phyloP scores from a whole-genome alignment of 1,139 yeast genomes.

The Yamadazyma trypodendri region DNA sequence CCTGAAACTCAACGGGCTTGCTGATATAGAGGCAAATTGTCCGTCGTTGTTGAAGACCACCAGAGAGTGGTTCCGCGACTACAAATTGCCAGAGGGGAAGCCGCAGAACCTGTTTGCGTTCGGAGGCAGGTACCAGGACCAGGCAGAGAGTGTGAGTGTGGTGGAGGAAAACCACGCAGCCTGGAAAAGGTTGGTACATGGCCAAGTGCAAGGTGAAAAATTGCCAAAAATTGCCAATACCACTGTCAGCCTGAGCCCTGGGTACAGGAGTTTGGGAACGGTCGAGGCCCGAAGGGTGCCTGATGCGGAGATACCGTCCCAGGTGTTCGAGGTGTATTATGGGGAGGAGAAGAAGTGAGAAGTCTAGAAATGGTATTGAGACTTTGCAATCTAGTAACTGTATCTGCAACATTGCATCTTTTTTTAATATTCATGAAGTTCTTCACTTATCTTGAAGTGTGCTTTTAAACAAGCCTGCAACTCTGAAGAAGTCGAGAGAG shows the following conservation, averaged over 20 bases:
- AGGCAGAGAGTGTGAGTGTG: slow-evolving; percentile 68
- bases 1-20: slow-evolving; percentile 65
- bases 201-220: slow-evolving; percentile 37
- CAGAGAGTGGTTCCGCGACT: slow-evolving; percentile 87
- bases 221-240: slow-evolving; percentile 54
- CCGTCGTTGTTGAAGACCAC: slow-evolving; percentile 85
- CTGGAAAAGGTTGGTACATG: slow-evolving; percentile 64
- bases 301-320: slow-evolving; percentile 25
- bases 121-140: slow-evolving; percentile 76
- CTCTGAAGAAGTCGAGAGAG: too few species aligned
- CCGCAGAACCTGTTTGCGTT: slow-evolving; percentile 85
- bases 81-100: slow-evolving; percentile 89
- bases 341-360: background rate
- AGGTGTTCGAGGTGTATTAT: slow-evolving; percentile 17
- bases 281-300: slow-evolving; percentile 19
- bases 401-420: too few species aligned
- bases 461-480: too few species aligned
- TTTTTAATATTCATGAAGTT: too few species aligned
- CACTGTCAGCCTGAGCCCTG: slow-evolving; percentile 56
- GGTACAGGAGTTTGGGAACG: slow-evolving; percentile 14
- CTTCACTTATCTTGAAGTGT: too few species aligned
- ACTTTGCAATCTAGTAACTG: too few species aligned
- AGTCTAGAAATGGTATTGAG: background rate
- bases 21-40: slow-evolving; percentile 70
- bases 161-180: slow-evolving; percentile 69